phyloP scores from a whole-genome alignment of 768 basidiomycete species.

The Lentinula lateritia region DNA sequence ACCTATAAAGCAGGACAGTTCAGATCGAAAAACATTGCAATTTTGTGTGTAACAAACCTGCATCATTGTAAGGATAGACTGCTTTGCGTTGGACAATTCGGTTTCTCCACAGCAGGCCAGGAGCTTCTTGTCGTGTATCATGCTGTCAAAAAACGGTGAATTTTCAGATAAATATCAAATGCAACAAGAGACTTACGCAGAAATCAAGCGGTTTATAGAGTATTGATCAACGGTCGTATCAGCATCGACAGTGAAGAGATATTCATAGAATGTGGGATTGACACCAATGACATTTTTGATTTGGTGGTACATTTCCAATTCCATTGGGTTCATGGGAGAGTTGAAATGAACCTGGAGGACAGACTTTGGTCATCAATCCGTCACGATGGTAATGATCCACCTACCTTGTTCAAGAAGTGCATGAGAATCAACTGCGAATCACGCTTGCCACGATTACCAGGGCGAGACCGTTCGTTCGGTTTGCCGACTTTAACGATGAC shows the following conservation, averaged over 20 bases:
- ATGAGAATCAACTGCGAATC: conserved; percentile 95
- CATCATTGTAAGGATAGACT: conserved; percentile 96
- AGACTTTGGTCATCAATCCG: conserved; percentile 9
- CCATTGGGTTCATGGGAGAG: conserved; percentile 91
- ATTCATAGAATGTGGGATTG: conserved; percentile 98
- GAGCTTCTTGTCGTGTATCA: conserved; percentile 95
- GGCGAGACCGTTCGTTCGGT: conserved; percentile 86
- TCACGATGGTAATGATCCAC: not conserved
- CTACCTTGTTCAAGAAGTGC: conserved; percentile 95
- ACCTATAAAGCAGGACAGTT: conserved; percentile 41
- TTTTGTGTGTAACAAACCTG: conserved; percentile 43
- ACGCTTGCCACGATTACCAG: conserved; percentile 97
- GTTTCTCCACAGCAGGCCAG: conserved; percentile 97
- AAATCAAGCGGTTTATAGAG: conserved; percentile 86
- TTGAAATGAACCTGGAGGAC: conserved; percentile 85
- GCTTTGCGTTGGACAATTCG: conserved; percentile 85
- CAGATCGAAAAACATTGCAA: not conserved
- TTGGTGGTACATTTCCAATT: conserved; percentile 98
- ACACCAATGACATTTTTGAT: conserved; percentile 99
- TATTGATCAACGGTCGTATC: conserved; percentile 90
- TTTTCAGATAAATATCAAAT: not conserved
- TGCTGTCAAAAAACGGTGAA: conserved; percentile 39
- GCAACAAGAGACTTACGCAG: conserved; percentile 60
- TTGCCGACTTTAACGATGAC: conserved; percentile 93
- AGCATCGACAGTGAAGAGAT: conserved; percentile 88